Base-by-base conservation (phyloP, 2,329 filamentous ascomycete species). In the Aspergillus japonicus region DNA sequence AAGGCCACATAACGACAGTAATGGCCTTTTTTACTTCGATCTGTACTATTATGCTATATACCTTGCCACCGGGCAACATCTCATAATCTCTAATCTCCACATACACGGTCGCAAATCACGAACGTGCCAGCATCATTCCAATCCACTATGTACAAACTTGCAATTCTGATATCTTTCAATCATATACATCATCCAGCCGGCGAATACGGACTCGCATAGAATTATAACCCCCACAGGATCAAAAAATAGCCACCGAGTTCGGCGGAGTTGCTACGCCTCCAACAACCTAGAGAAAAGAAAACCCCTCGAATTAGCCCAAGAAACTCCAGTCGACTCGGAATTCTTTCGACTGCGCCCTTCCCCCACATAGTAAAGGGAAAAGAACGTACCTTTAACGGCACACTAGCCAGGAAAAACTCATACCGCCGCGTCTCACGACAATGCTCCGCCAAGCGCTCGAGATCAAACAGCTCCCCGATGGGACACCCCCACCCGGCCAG, bases 331-430 rank as follows among this genome's bases (percentile, higher is more conserved):
- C 26, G 26, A 29, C 26, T 29, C 8, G 26, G 7, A 29, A 29
- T 29, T 8, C 26, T 8, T 29, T 7, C 24, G 5, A 26, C 24
- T 26, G 5, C 33, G 11, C 33, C 14, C 10, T 16, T 35, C 33
- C 33, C 33, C 33, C 2, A 4, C 33, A 2, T 12, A 12, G 11
- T 12, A 35, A 35, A 35, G 14, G 10, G 16, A 35, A 35, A 35
- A 35, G 4, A 4, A 35, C 33, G 12, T 19, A 78, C 77, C 58
- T 82, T 81, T 39, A 83, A 68, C 1, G 81, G 81, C 51, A 78
- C 71, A 21, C 78, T 81, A 1, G 77, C 76, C 21, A 85, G 68
- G 61, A 85, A 84, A 60, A 85, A 85, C 2, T 65, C 71, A 74
- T 73, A 79, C 23, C 78, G 67, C 1, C 65, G 63, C 52, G 68